These are phyloP conservation scores for Sergeia podlipaevii DNA, from an alignment of 208 protist genomes.

Conservation along the genomic window DNA sequence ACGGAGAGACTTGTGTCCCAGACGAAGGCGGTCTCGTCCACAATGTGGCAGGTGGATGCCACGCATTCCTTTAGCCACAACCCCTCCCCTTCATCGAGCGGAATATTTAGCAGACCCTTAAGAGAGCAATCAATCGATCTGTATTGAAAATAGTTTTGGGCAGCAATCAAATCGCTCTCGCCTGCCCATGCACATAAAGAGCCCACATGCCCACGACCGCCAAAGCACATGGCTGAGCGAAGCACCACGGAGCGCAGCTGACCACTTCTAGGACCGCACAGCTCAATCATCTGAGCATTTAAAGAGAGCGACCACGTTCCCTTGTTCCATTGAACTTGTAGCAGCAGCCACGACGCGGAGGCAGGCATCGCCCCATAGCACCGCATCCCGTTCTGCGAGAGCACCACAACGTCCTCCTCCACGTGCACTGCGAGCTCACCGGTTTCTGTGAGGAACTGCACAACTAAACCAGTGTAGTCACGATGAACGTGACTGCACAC, in stretches of 20 bases:
- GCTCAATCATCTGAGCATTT: constrained; percentile 47
- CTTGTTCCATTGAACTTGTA: constrained; percentile 59
- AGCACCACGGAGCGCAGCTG: constrained; percentile 47
- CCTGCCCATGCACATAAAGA: constrained; percentile 53
- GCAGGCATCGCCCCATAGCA: constrained; percentile 51
- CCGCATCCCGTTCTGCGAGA: constrained; percentile 35
- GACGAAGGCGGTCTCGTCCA: constrained; percentile 34
- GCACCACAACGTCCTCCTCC: constrained; percentile 17
- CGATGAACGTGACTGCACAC: constrained; percentile 50
- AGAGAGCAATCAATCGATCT: constrained; percentile 18
- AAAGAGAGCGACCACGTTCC: constrained; percentile 63
- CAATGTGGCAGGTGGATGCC: constrained; percentile 22
- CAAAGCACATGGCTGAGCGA: constrained; percentile 32
- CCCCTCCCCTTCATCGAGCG: constrained; percentile 84
- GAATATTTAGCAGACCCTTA: constrained; percentile 53
- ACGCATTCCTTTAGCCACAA: constrained; percentile 81
- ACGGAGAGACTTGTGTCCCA: constrained; percentile 58
- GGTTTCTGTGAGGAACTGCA: constrained; percentile 32
- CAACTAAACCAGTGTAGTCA: constrained; percentile 60
- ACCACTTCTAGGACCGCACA: constrained; percentile 48
- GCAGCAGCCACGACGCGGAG: constrained; percentile 50
- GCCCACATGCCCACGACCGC: constrained; percentile 59
- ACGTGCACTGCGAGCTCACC: constrained; percentile 36
- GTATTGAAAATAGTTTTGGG: constrained; percentile 20
- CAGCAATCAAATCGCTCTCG: constrained; percentile 15